Evolutionary conservation across 495 filamentous ascomycete species (phyloP).

Genomic region (Xylaria scruposa): DNA sequence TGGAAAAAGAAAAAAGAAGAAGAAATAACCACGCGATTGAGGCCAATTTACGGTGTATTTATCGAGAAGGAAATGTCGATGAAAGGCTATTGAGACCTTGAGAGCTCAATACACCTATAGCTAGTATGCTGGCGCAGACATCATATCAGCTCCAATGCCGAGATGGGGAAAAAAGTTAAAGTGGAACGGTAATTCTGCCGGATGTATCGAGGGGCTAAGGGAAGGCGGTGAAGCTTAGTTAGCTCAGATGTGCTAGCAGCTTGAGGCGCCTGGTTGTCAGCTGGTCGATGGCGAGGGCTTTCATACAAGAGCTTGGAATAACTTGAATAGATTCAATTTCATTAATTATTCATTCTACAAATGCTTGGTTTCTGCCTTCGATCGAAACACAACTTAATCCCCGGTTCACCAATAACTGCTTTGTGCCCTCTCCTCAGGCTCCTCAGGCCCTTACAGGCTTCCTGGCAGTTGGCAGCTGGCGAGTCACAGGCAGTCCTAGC

Average conservation of each 20-base stretch:
- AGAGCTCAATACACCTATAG: neutral
- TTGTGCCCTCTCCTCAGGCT: too few relatives aligned
- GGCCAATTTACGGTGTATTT: neutral
- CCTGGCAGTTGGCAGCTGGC: neutral
- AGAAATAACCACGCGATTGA: neutral
- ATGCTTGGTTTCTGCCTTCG: too few relatives aligned
- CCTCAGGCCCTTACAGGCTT: too few relatives aligned
- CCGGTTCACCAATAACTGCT: too few relatives aligned
- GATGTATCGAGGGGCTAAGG: neutral
- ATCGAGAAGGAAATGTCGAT: too few relatives aligned
- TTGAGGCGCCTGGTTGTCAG: neutral
- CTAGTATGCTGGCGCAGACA: neutral
- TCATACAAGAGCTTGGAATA: too few relatives aligned
- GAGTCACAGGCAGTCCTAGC: neutral
- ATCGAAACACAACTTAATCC: too few relatives aligned
- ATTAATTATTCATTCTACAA: too few relatives aligned
- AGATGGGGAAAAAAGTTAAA: constrained; percentile 17
- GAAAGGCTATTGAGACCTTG: neutral
- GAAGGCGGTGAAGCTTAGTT: constrained; percentile 14
- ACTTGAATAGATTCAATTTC: too few relatives aligned
- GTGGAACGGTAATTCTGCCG: constrained; percentile 16
- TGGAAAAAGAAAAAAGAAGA: neutral
- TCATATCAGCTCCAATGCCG: neutral
- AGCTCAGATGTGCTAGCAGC: neutral
- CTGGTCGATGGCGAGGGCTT: too few relatives aligned